A percentile compares a stretch with the other conserved stretches of the same genome.
Evolutionary conservation across 2,329 filamentous ascomycete species (phyloP).

Genomic region (Fusarium robinianum): DNA sequence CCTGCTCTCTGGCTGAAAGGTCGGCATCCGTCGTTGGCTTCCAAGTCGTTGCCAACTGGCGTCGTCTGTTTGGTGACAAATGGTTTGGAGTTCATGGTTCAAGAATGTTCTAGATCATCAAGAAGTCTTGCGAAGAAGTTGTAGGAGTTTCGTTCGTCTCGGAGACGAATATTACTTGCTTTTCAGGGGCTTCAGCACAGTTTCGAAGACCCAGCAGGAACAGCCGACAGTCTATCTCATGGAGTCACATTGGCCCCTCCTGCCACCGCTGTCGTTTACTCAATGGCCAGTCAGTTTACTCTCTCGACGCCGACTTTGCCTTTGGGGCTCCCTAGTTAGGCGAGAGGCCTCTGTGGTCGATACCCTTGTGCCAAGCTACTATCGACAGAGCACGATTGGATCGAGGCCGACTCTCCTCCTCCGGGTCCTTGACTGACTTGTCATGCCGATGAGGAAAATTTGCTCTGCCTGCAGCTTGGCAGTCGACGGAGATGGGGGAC

Average conservation of each 20-base stretch:
- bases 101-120: not conserved
- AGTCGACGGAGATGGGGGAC: not conserved
- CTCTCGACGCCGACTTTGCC: not conserved
- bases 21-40: constrained; percentile 9
- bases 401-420: constrained; percentile 8
- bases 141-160: not conserved
- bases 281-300: constrained; percentile 1
- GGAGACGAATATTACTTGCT: not conserved
- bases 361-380: constrained; percentile 5
- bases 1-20: not conserved
- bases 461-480: constrained; percentile 5
- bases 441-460: constrained; percentile 8
- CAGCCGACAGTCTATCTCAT: not conserved
- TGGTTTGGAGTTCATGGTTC: not conserved
- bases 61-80: not conserved
- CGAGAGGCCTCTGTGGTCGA: not conserved
- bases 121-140: no score
- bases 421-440: constrained; percentile 1
- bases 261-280: not conserved
- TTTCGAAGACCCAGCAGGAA: not conserved
- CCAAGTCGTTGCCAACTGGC: constrained; percentile 11
- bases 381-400: constrained; percentile 7
- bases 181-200: not conserved
- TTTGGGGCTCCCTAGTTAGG: not conserved
- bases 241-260: not conserved